Conservation (phyloP, 2,329 filamentous ascomycete species). For the Colletotrichum orbiculare region DNA sequence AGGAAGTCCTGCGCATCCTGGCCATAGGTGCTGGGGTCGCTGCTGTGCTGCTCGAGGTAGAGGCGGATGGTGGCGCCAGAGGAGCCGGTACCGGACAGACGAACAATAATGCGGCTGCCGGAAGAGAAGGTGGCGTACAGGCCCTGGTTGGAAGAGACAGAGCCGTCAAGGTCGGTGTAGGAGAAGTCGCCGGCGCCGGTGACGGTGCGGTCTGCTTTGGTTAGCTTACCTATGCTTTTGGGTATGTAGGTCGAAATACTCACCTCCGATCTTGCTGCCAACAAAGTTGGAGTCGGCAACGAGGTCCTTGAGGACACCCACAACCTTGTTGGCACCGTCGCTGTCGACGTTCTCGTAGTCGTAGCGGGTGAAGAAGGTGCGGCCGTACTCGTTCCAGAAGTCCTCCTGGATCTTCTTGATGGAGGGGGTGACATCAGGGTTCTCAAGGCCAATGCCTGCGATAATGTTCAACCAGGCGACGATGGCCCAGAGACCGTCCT, state of each 20-base stretch:
- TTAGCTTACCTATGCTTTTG: slow-evolving; percentile 37
- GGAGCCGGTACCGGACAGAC: slow-evolving; percentile 93
- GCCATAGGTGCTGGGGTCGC: slow-evolving; percentile 80
- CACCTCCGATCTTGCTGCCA: slow-evolving; percentile 82
- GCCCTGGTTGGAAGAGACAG: slow-evolving; percentile 94
- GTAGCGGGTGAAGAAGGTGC: slow-evolving; percentile 98
- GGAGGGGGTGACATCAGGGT: slow-evolving; percentile 82
- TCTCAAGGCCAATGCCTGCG: slow-evolving; percentile 87
- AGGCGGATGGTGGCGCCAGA: slow-evolving; percentile 96
- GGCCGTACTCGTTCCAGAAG: slow-evolving; percentile 96
- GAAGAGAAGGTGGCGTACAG: slow-evolving; percentile 95
- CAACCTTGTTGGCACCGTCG: slow-evolving; percentile 90
- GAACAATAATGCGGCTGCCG: slow-evolving; percentile 93
- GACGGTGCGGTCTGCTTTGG: slow-evolving; percentile 76
- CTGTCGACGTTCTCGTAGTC: slow-evolving; percentile 97
- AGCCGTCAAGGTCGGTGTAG: slow-evolving; percentile 98
- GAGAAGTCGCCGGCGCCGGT: slow-evolving; percentile 94
- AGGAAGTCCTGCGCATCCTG: slow-evolving; percentile 94
- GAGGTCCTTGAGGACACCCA: slow-evolving; percentile 81
- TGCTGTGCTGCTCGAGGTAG: slow-evolving; percentile 96
- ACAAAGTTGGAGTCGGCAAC: slow-evolving; percentile 81
- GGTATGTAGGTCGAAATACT: slow-evolving; percentile 35
- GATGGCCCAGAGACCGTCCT: slow-evolving; percentile 97
- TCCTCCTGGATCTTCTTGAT: slow-evolving; percentile 97
- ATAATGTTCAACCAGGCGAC: slow-evolving; percentile 99